These are phyloP conservation scores for apple (Malus domestica) DNA, from an alignment of 306 rosid genomes.

Conservation along the genomic window DNA sequence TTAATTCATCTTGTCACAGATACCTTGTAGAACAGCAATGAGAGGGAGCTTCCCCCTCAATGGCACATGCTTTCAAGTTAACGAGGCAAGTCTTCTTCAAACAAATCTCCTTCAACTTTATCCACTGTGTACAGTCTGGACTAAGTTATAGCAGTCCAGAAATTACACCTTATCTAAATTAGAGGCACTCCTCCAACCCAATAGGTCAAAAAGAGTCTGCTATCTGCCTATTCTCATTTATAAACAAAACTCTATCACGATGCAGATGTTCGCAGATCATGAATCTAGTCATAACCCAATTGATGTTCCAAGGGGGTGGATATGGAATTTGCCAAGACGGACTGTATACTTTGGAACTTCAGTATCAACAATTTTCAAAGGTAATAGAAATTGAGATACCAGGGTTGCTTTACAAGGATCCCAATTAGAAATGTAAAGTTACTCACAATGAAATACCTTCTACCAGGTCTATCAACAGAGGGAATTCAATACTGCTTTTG, in stretches of 20 bases:
- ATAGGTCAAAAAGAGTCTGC: neutral
- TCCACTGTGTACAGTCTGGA: neutral
- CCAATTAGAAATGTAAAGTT: neutral
- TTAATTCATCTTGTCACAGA: conserved; percentile 30
- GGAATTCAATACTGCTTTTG: conserved; percentile 74
- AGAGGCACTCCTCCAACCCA: neutral
- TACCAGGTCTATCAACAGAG: conserved; percentile 67
- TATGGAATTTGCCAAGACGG: conserved; percentile 88
- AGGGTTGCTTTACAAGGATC: conserved; percentile 13
- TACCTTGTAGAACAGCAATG: conserved; percentile 43
- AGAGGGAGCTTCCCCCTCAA: conserved; percentile 89
- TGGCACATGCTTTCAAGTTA: conserved; percentile 91
- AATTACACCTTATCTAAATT: neutral
- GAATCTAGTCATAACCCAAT: conserved; percentile 64
- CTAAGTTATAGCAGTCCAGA: neutral
- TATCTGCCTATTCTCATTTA: neutral
- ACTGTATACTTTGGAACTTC: conserved; percentile 88
- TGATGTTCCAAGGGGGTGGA: conserved; percentile 71
- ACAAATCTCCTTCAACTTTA: neutral
- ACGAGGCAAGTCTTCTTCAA: conserved; percentile 46
- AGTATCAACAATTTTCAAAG: conserved; percentile 64
- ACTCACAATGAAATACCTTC: conserved; percentile 21
- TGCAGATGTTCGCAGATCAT: conserved; percentile 83
- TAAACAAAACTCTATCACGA: conserved; percentile 11
- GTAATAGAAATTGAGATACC: conserved; percentile 25